These are phyloP conservation scores for Camellia sinensis DNA, from an alignment of 148 eudicot genomes.

Conservation along the genomic window DNA sequence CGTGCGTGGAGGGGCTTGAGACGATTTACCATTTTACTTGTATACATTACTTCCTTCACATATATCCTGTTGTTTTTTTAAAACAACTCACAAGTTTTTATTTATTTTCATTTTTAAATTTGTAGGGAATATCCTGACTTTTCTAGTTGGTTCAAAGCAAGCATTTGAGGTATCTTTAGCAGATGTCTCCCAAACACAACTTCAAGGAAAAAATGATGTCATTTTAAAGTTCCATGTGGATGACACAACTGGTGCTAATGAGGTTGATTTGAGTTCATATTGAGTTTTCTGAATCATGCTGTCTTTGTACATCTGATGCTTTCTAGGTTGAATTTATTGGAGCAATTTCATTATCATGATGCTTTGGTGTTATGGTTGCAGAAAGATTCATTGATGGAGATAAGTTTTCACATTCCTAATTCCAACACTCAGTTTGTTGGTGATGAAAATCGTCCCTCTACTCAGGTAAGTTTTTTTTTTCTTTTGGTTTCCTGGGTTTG, in stretches of 20 bases:
- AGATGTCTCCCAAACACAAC: slow-evolving; percentile 90
- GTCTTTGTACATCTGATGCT: background rate
- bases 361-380: slow-evolving; percentile 26
- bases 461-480: slow-evolving; percentile 62
- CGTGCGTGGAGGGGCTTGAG: background rate
- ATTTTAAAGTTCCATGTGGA: slow-evolving; percentile 94
- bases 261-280: slow-evolving; percentile 45
- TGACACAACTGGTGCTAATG: slow-evolving; percentile 95
- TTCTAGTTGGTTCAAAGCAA: slow-evolving; percentile 78
- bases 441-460: slow-evolving; percentile 86
- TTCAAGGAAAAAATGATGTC: slow-evolving; percentile 95
- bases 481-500: background rate
- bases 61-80: background rate
- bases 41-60: background rate
- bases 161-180: slow-evolving; percentile 96
- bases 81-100: background rate
- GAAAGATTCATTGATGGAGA: slow-evolving; percentile 99
- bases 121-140: slow-evolving; percentile 77
- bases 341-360: background rate
- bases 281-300: background rate
- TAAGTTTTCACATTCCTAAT: slow-evolving; percentile 88
- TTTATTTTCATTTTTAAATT: background rate
- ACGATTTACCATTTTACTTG: background rate
- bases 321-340: background rate
- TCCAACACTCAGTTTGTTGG: slow-evolving; percentile 95